Evolutionary conservation across 2,329 filamentous ascomycete genomes (phyloP).

Genomic region (Diaporthe amygdali): DNA sequence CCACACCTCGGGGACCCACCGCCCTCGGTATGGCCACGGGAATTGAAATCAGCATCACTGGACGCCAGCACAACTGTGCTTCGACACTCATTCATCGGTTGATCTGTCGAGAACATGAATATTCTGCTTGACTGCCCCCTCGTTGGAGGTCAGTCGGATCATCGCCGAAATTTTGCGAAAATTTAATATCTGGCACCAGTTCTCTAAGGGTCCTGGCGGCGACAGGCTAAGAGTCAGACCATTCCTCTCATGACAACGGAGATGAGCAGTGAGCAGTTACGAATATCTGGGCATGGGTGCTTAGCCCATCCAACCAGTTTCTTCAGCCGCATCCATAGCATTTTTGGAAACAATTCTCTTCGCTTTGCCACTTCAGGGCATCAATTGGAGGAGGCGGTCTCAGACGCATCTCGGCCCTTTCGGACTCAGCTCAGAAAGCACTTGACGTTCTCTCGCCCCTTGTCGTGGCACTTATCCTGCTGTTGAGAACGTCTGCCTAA

Average conservation of each 20-base stretch:
- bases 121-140: neutral
- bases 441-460: neutral
- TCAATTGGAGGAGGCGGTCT: neutral
- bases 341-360: neutral
- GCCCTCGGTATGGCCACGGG: neutral
- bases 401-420: neutral
- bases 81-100: neutral
- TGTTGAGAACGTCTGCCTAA: neutral
- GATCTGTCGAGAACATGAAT: neutral
- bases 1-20: neutral
- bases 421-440: neutral
- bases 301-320: neutral
- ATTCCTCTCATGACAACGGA: conserved; percentile 22
- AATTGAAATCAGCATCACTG: neutral
- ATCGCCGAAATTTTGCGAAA: conserved; percentile 10
- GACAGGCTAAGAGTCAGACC: conserved; percentile 9
- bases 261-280: conserved; percentile 7
- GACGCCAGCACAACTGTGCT: neutral
- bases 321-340: neutral
- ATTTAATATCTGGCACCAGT: neutral
- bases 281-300: neutral
- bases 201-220: neutral
- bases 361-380: neutral
- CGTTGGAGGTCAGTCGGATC: neutral
- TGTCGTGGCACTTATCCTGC: too few species aligned